Evolutionary conservation across 2,329 filamentous ascomycete genomes (phyloP).

Genomic region (Aspergillus arachidicola): DNA sequence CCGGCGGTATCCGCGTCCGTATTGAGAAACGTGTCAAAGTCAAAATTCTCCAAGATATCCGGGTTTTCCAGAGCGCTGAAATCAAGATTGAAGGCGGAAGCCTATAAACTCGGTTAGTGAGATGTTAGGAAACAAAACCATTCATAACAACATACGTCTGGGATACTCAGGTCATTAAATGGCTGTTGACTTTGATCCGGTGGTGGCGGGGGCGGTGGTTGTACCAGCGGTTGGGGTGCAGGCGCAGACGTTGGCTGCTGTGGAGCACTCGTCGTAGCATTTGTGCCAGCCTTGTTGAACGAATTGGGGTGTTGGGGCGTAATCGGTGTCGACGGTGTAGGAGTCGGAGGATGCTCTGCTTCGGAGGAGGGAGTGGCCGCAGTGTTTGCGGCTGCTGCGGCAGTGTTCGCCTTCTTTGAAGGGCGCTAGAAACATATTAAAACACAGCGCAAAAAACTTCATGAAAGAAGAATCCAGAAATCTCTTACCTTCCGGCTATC

Average conservation of each 20-base stretch:
- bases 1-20: conserved; percentile 50
- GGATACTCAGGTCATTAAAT: conserved; percentile 38
- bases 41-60: conserved; percentile 58
- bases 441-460: conserved; percentile 13
- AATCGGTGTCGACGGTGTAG: conserved; percentile 53
- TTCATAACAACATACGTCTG: conserved; percentile 37
- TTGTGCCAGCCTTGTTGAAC: conserved; percentile 45
- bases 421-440: conserved; percentile 35
- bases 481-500: conserved; percentile 54
- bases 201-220: conserved; percentile 17
- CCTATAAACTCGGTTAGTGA: conserved; percentile 28
- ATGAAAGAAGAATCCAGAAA: not conserved
- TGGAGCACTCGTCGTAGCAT: conserved; percentile 35
- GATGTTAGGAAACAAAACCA: no score
- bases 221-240: conserved; percentile 38
- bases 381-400: conserved; percentile 39
- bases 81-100: conserved; percentile 42
- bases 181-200: conserved; percentile 36
- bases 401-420: conserved; percentile 46
- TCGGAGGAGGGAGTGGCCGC: conserved; percentile 50
- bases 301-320: conserved; percentile 50
- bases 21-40: conserved; percentile 69
- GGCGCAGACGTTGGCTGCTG: conserved; percentile 40
- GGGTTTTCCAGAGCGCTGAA: conserved; percentile 50
- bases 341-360: conserved; percentile 50